These are phyloP conservation scores for Rubus parviflorus DNA, from an alignment of 306 rosid species.

Conservation along the genomic window DNA sequence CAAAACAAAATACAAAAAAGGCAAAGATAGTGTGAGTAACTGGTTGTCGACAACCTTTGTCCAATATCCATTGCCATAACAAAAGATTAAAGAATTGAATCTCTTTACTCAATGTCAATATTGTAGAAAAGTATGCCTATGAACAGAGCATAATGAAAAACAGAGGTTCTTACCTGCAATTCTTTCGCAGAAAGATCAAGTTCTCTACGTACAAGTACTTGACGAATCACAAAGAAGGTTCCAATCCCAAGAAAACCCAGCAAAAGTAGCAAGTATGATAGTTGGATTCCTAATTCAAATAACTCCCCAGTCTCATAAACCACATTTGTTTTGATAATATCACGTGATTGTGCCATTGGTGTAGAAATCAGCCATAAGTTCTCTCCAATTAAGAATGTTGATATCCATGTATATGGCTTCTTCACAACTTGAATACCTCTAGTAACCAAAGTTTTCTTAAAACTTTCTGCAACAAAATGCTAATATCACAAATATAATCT, in stretches of 20 bases:
- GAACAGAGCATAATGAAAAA: constrained; percentile 23
- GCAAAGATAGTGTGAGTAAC: constrained; percentile 6
- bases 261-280: constrained; percentile 66
- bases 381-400: constrained; percentile 61
- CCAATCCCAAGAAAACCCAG: constrained; percentile 83
- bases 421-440: constrained; percentile 42
- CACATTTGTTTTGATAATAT: constrained; percentile 45
- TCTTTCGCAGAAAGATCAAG: constrained; percentile 99
- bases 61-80: constrained; percentile 8
- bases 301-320: constrained; percentile 75
- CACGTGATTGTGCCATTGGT: constrained; percentile 59
- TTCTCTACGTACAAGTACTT: constrained; percentile 94
- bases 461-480: constrained; percentile 31
- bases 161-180: constrained; percentile 60
- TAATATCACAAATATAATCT: constrained; percentile 13
- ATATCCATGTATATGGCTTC: constrained; percentile 43
- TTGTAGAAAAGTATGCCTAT: constrained; percentile 5
- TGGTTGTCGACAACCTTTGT: constrained; percentile 5
- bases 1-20: not conserved
- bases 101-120: constrained; percentile 10
- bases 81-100: constrained; percentile 9
- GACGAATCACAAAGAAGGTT: constrained; percentile 83
- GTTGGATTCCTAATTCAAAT: constrained; percentile 90
- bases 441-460: constrained; percentile 33
- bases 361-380: constrained; percentile 51